Conservation (phyloP, 2,329 filamentous ascomycete genomes). For the Periconia sp. region DNA sequence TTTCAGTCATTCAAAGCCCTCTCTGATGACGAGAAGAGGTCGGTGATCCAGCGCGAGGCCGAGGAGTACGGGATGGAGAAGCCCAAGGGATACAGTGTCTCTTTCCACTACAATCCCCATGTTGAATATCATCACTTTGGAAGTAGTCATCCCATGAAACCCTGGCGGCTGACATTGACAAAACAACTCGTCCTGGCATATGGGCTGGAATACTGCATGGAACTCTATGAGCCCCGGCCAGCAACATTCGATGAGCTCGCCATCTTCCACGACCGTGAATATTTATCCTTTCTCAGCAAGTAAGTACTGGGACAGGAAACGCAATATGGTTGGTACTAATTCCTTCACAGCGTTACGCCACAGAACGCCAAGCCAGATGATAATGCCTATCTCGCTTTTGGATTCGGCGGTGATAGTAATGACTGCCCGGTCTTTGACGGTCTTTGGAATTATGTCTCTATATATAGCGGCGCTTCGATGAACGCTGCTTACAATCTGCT, state of each 20-base stretch:
- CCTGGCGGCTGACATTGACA: conserved; percentile 92
- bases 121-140: conserved; percentile 98
- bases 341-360: conserved; percentile 45
- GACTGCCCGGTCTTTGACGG: conserved; percentile 98
- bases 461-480: conserved; percentile 87
- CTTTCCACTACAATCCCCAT: conserved; percentile 91
- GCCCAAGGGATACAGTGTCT: conserved; percentile 86
- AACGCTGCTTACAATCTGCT: conserved; percentile 89
- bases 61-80: conserved; percentile 70
- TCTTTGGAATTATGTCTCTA: conserved; percentile 90
- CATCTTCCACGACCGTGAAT: conserved; percentile 84
- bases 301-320: conserved; percentile 12
- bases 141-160: conserved; percentile 97
- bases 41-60: conserved; percentile 56
- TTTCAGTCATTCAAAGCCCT: conserved; percentile 36
- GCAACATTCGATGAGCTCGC: conserved; percentile 87
- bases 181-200: conserved; percentile 95
- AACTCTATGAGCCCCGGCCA: conserved; percentile 81
- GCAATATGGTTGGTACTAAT: conserved; percentile 7
- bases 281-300: conserved; percentile 78
- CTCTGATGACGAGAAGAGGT: conserved; percentile 44
- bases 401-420: conserved; percentile 69
- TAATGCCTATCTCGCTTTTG: conserved; percentile 64
- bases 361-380: conserved; percentile 48
- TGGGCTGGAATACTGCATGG: conserved; percentile 95